phyloP scores from a whole-genome alignment of 257 asterid genomes.

The Capsicum rhomboideum region DNA sequence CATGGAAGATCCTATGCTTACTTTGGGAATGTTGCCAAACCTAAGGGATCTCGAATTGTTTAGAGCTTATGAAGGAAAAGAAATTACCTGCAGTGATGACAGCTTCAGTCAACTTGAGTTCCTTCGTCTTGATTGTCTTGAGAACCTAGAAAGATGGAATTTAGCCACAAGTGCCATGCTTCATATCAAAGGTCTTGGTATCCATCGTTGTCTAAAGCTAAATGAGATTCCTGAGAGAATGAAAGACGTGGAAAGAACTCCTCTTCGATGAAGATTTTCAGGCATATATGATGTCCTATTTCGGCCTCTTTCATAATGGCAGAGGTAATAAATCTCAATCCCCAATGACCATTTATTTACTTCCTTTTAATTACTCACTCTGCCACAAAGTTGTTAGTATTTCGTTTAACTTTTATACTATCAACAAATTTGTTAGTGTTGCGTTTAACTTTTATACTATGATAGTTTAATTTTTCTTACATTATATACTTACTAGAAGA shows the following conservation, averaged over 20 bases:
- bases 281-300: too few species aligned
- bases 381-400: too few species aligned
- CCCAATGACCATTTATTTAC: not conserved
- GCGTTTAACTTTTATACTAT: too few species aligned
- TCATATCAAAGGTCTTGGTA: not conserved
- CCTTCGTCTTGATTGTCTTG: not conserved
- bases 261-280: too few species aligned
- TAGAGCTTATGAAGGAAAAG: not conserved
- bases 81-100: not conserved
- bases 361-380: not conserved
- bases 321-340: not conserved
- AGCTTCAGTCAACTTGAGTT: not conserved
- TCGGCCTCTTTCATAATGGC: not conserved
- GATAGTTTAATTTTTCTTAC: too few species aligned
- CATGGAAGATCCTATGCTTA: not conserved
- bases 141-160: not conserved
- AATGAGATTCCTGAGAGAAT: not conserved
- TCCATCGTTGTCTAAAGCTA: too few species aligned
- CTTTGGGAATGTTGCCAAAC: not conserved
- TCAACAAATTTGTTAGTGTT: too few species aligned
- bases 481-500: too few species aligned
- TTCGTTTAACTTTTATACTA: too few species aligned
- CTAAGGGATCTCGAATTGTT: not conserved
- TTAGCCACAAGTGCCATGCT: not conserved
- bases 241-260: not conserved